These are phyloP conservation scores for Ustilago loliicola DNA, from an alignment of 1,284 basidiomycete species.

Conservation along the genomic window DNA sequence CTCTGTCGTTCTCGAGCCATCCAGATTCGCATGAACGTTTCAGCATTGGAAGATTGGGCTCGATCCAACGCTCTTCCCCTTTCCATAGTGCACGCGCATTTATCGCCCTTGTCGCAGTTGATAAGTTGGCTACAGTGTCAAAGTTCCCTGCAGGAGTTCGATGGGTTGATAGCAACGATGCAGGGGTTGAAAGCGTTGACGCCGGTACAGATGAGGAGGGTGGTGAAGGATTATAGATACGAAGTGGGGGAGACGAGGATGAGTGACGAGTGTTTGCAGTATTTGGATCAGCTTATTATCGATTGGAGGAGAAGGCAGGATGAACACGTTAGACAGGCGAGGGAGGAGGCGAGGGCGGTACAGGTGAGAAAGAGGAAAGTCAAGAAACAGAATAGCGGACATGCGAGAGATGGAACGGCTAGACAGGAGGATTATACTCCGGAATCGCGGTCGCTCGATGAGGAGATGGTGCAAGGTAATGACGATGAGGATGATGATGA, in stretches of 20 bases:
- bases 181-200: slow-evolving; percentile 88
- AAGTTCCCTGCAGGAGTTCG: slow-evolving; percentile 77
- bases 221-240: slow-evolving; percentile 92
- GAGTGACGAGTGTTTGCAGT: slow-evolving; percentile 93
- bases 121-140: slow-evolving; percentile 86
- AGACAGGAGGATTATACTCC: slow-evolving; percentile 49
- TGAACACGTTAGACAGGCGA: slow-evolving; percentile 38
- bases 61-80: slow-evolving; percentile 83
- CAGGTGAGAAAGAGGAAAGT: slow-evolving; percentile 34
- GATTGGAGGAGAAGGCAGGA: slow-evolving; percentile 84
- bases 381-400: slow-evolving; percentile 35
- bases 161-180: slow-evolving; percentile 88
- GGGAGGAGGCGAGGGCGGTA: slow-evolving; percentile 33
- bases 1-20: slow-evolving; percentile 89
- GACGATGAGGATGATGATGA: slow-evolving; percentile 23
- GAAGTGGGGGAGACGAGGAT: slow-evolving; percentile 92
- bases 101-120: slow-evolving; percentile 86
- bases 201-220: slow-evolving; percentile 93
- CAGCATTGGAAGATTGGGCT: slow-evolving; percentile 91
- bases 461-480: slow-evolving; percentile 16
- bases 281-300: slow-evolving; percentile 90
- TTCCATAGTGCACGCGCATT: slow-evolving; percentile 81
- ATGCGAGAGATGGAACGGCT: slow-evolving; percentile 56
- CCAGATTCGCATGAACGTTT: slow-evolving; percentile 90
- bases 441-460: slow-evolving; percentile 16